phyloP scores from a whole-genome alignment of 23 red algal genomes.

The Gracilaria gracilis region DNA sequence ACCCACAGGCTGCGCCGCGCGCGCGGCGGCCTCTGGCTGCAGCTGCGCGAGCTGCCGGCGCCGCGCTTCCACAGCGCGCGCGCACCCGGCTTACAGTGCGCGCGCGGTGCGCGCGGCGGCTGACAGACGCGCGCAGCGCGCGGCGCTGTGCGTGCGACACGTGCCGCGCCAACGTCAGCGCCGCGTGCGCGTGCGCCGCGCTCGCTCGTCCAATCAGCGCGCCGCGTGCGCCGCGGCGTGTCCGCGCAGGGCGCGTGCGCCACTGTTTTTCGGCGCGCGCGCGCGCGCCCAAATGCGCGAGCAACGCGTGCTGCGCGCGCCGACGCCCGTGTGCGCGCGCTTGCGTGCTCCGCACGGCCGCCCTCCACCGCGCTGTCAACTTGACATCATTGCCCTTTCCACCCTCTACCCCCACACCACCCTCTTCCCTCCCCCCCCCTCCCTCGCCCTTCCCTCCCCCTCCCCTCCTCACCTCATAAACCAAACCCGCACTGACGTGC shows the following conservation, averaged over 20 bases:
- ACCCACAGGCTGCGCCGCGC: not conserved
- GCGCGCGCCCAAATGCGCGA: no score
- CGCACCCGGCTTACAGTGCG: no score
- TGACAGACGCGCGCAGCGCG: not conserved
- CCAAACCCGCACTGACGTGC: no score
- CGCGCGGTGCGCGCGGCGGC: not conserved
- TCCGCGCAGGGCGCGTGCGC: not conserved
- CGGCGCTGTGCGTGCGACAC: not conserved
- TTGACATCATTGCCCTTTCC: not conserved
- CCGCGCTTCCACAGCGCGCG: not conserved
- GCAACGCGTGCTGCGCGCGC: not conserved
- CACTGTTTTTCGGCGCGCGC: not conserved
- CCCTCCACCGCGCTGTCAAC: not conserved
- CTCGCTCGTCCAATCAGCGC: constrained; percentile 1
- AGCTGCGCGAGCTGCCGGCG: not conserved
- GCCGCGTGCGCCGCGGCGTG: not conserved
- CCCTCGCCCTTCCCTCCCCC: not conserved
- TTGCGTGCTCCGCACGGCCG: not conserved
- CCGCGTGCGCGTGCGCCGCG: not conserved
- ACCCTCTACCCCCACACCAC: not conserved
- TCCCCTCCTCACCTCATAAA: no score
- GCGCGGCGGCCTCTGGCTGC: constrained; percentile 1
- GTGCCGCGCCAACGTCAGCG: not conserved
- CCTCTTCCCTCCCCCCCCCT: not conserved
- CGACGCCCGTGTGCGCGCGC: not conserved